Evolutionary conservation across 352 stramenopile species (phyloP).

Genomic region (Pythium apleroticum): DNA sequence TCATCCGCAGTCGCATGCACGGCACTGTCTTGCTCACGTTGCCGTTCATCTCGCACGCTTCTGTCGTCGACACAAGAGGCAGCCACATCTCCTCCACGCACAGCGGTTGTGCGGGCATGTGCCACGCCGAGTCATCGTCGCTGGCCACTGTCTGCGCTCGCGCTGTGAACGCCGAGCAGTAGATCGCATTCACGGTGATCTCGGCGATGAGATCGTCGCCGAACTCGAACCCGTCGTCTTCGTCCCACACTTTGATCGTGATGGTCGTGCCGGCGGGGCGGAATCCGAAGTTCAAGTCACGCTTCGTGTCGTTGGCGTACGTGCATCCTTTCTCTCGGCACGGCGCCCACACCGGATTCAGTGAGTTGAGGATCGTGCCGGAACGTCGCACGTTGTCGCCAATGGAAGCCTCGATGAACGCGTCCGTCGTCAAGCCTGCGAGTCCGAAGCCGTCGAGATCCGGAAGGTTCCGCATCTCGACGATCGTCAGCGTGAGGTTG

Average conservation of each 20-base stretch:
- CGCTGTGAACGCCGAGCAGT: conserved; percentile 74
- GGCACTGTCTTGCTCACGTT: conserved; percentile 29
- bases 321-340: conserved; percentile 48
- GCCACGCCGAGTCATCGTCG: conserved; percentile 61
- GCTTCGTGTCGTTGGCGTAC: conserved; percentile 42
- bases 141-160: conserved; percentile 42
- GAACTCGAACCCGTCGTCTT: conserved; percentile 87
- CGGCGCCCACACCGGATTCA: conserved; percentile 78
- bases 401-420: conserved; percentile 74
- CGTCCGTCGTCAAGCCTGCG: conserved; percentile 65
- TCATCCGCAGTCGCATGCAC: conserved; percentile 78
- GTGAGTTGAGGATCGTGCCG: conserved; percentile 57
- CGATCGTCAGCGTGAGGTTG: conserved; percentile 83
- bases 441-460: conserved; percentile 79
- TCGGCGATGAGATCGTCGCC: conserved; percentile 79
- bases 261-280: conserved; percentile 77
- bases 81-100: conserved; percentile 83
- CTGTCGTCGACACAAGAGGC: conserved; percentile 37
- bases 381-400: conserved; percentile 69
- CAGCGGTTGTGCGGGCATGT: conserved; percentile 60
- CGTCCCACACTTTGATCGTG: conserved; percentile 65
- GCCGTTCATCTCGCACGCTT: conserved; percentile 31
- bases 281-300: conserved; percentile 87
- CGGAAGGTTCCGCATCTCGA: conserved; percentile 84
- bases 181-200: conserved; percentile 74